Evolutionary conservation across 352 stramenopile genomes (phyloP).

Genomic region (Phytophthora parvispora): DNA sequence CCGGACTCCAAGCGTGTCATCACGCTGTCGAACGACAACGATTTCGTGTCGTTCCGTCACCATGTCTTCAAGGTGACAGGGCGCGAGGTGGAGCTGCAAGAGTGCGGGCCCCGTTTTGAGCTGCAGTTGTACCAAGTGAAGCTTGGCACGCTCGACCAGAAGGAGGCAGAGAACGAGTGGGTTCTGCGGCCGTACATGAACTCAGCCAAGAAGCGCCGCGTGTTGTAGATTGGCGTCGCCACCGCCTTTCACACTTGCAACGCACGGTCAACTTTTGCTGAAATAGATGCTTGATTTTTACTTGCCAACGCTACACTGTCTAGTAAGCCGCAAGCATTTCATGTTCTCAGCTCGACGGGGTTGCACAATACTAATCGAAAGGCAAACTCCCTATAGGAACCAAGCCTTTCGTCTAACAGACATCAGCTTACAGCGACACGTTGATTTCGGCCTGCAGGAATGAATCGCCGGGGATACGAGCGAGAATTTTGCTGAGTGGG

Average conservation of each 20-base stretch:
- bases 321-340: background rate
- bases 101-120: conserved; percentile 98
- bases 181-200: conserved; percentile 99
- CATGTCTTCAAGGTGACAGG: conserved; percentile 98
- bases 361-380: conserved; percentile 9
- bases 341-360: background rate
- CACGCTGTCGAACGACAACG: conserved; percentile 98
- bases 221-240: conserved; percentile 68
- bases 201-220: conserved; percentile 97
- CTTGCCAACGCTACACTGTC: conserved; percentile 4
- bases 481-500: conserved; percentile 89
- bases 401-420: conserved; percentile 13
- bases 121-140: conserved; percentile 99
- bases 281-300: conserved; percentile 54
- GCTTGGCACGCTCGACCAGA: conserved; percentile 98
- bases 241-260: conserved; percentile 3
- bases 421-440: conserved; percentile 84
- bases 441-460: conserved; percentile 93
- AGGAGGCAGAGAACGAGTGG: conserved; percentile 99
- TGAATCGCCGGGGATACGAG: conserved; percentile 86
- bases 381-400: background rate
- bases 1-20: conserved; percentile 97
- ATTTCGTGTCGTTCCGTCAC: conserved; percentile 99
- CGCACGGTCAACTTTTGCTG: conserved; percentile 20
- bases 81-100: conserved; percentile 95